Conservation (phyloP, 352 stramenopile species). For the Pythium periplocum region DNA sequence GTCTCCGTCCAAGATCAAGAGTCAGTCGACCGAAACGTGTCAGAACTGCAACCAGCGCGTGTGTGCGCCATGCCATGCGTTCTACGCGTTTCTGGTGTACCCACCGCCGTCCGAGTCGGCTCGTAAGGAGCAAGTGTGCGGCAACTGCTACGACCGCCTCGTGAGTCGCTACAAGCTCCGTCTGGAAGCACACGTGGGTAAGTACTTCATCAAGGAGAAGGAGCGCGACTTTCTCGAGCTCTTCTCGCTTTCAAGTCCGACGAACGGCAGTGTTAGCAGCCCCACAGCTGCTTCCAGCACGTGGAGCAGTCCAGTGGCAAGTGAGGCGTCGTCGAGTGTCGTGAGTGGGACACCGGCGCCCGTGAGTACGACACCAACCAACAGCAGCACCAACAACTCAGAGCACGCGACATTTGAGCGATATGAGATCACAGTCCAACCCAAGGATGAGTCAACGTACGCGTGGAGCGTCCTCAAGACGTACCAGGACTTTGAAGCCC, state of each 20-base stretch:
- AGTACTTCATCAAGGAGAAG: slow-evolving; percentile 56
- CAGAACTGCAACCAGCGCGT: slow-evolving; percentile 66
- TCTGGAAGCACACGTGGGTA: slow-evolving; percentile 61
- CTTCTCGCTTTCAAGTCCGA: no score
- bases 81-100: slow-evolving; percentile 69
- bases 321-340: no score
- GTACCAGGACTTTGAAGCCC: slow-evolving; percentile 61
- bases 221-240: slow-evolving; percentile 1
- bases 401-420: neutral
- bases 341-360: no score
- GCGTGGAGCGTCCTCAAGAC: slow-evolving; percentile 68
- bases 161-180: slow-evolving; percentile 61
- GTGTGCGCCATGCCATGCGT: slow-evolving; percentile 45
- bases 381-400: no score
- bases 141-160: slow-evolving; percentile 58
- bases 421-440: slow-evolving; percentile 61
- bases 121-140: slow-evolving; percentile 61
- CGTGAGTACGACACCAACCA: no score
- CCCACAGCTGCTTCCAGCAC: neutral
- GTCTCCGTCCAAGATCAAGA: neutral
- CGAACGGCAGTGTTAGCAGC: neutral
- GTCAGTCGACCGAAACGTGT: slow-evolving; percentile 12
- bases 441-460: slow-evolving; percentile 44
- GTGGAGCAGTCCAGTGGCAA: no score
- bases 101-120: slow-evolving; percentile 54